Conservation (phyloP, 1,139 yeast species). For the Lodderomyces jiufengensis region DNA sequence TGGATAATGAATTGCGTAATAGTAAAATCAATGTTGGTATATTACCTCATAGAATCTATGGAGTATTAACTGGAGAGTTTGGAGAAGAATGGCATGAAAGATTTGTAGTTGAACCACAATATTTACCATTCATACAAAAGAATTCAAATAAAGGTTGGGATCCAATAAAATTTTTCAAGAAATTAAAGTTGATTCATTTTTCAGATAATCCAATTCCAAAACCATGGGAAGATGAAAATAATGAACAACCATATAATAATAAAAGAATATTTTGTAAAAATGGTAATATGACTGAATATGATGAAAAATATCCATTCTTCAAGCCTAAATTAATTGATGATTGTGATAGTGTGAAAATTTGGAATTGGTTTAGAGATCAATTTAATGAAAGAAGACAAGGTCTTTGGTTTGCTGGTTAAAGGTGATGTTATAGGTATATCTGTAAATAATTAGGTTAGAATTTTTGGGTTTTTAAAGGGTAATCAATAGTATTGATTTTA, state of each 20-base stretch:
- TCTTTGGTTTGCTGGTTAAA: constrained; percentile 12
- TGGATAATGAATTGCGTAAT: constrained; percentile 21
- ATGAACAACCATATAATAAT: constrained; percentile 21
- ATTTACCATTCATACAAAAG: constrained; percentile 26
- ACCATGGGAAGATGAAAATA: constrained; percentile 38
- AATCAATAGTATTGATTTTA: too few species aligned
- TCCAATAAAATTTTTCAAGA: constrained; percentile 17
- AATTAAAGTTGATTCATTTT: constrained; percentile 35
- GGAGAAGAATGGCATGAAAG: constrained; percentile 25
- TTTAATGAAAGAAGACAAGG: constrained; percentile 13
- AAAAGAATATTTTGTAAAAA: constrained; percentile 25
- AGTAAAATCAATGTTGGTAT: constrained; percentile 28
- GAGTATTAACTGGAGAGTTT: constrained; percentile 49
- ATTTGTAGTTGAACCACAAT: constrained; percentile 30
- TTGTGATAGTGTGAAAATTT: constrained; percentile 30
- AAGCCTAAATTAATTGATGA: constrained; percentile 31
- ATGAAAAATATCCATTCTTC: constrained; percentile 20
- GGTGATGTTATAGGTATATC: constrained; percentile 1
- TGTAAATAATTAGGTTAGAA: too few species aligned
- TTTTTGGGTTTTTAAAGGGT: too few species aligned
- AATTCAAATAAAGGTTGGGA: constrained; percentile 27
- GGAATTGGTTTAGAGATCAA: constrained; percentile 27
- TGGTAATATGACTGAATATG: constrained; percentile 16
- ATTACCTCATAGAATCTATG: constrained; percentile 45
- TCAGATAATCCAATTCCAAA: constrained; percentile 47